phyloP scores from a whole-genome alignment of 1,139 yeast species.

The Entelexis paramagnoliae region DNA sequence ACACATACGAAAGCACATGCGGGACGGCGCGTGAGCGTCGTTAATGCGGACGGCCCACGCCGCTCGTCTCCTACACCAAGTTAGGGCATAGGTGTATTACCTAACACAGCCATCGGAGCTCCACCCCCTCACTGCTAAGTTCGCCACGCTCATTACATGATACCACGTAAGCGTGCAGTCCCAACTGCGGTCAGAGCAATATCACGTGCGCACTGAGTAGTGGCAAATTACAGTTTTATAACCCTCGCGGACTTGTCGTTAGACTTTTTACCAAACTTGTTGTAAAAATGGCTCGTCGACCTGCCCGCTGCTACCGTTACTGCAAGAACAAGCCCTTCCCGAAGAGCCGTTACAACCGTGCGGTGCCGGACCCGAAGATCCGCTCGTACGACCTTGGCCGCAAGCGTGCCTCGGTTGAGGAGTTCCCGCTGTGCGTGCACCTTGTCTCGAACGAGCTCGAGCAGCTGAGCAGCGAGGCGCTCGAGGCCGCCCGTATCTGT shows the following conservation, averaged over 20 bases:
- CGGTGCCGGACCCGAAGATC: constrained; percentile 99
- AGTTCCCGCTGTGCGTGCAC: constrained; percentile 98
- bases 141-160: neutral
- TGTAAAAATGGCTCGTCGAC: constrained; percentile 90
- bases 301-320: constrained; percentile 99
- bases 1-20: no score
- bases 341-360: constrained; percentile 99
- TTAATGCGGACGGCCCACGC: no score
- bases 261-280: constrained; percentile 6
- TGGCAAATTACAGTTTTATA: constrained; percentile 6
- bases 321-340: constrained; percentile 99
- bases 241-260: neutral
- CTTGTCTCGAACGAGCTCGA: constrained; percentile 98
- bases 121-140: neutral
- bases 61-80: no score
- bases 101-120: neutral
- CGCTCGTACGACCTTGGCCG: constrained; percentile 99
- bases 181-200: neutral
- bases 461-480: constrained; percentile 98
- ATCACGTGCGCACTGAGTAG: constrained; percentile 1
- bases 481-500: constrained; percentile 99
- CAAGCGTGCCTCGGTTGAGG: constrained; percentile 99
- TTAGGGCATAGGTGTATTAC: constrained; percentile 6
- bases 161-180: constrained; percentile 3
- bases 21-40: no score